Evolutionary conservation across 2,329 filamentous ascomycete species (phyloP).

Genomic region (Sordariomycetes sp.): DNA sequence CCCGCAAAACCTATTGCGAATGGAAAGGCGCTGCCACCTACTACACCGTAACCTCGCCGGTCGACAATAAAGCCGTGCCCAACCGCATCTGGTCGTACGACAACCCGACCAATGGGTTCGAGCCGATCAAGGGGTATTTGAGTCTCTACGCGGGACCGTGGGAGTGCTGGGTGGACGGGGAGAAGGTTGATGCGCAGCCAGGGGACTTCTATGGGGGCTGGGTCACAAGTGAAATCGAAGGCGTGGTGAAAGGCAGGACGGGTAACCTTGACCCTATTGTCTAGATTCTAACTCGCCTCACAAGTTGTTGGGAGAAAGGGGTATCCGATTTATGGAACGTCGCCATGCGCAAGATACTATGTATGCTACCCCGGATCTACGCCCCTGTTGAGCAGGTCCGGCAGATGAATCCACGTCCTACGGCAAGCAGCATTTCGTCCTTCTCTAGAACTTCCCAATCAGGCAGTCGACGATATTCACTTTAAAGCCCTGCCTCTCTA

Average conservation of each 20-base stretch:
- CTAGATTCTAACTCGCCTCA: too few species aligned
- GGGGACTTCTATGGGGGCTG: constrained; percentile 58
- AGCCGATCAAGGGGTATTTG: constrained; percentile 43
- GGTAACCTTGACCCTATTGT: constrained; percentile 29
- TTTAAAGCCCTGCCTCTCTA: too few species aligned
- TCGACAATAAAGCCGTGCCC: constrained; percentile 28
- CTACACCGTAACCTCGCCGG: constrained; percentile 34
- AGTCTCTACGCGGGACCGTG: constrained; percentile 53
- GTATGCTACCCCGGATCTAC: too few species aligned
- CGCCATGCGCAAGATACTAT: too few species aligned
- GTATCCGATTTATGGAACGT: too few species aligned
- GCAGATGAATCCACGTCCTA: too few species aligned
- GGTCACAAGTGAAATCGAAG: constrained; percentile 39
- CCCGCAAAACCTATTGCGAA: constrained; percentile 41
- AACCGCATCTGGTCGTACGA: constrained; percentile 53
- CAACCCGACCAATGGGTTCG: constrained; percentile 40
- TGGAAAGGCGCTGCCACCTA: constrained; percentile 55
- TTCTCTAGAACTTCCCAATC: too few species aligned
- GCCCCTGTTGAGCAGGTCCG: too few species aligned
- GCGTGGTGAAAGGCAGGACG: constrained; percentile 33
- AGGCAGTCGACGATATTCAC: too few species aligned
- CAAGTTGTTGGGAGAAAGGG: too few species aligned
- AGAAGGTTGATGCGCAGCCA: constrained; percentile 48
- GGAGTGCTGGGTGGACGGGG: constrained; percentile 54
- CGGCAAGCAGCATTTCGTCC: too few species aligned